Conservation (phyloP, 352 stramenopile species). For the Phytophthora foliorum region DNA sequence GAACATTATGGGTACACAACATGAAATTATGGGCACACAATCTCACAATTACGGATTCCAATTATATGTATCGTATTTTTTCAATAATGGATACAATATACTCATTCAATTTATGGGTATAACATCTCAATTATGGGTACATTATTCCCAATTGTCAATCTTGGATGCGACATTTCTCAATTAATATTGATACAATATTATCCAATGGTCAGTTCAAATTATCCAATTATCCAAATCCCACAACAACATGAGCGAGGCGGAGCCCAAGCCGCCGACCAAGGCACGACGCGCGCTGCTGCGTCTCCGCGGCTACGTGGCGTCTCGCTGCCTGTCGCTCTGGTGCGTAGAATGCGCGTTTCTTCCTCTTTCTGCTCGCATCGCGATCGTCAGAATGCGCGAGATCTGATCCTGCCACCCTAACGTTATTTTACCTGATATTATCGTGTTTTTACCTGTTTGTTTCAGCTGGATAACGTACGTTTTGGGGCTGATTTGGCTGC, state of each 20-base stretch:
- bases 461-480: slow-evolving; percentile 74
- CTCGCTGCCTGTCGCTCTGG: slow-evolving; percentile 53
- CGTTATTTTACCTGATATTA: not conserved
- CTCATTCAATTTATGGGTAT: no score
- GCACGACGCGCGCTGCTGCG: slow-evolving; percentile 38
- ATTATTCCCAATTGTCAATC: no score
- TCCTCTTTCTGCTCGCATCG: slow-evolving; percentile 7
- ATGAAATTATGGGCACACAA: no score
- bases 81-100: no score
- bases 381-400: not conserved
- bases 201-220: no score
- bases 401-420: slow-evolving; percentile 4
- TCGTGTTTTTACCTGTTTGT: slow-evolving; percentile 2
- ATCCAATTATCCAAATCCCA: not conserved
- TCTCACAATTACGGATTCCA: no score
- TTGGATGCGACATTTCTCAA: no score
- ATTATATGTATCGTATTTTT: no score
- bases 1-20: no score
- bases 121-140: no score
- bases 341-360: slow-evolving; percentile 11
- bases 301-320: slow-evolving; percentile 32
- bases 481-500: slow-evolving; percentile 80
- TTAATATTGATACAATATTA: no score
- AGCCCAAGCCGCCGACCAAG: slow-evolving; percentile 37
- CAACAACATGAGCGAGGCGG: slow-evolving; percentile 15